Evolutionary conservation across 176 grass and related monocot genomes (phyloP).

Genomic region (Poa annua): DNA sequence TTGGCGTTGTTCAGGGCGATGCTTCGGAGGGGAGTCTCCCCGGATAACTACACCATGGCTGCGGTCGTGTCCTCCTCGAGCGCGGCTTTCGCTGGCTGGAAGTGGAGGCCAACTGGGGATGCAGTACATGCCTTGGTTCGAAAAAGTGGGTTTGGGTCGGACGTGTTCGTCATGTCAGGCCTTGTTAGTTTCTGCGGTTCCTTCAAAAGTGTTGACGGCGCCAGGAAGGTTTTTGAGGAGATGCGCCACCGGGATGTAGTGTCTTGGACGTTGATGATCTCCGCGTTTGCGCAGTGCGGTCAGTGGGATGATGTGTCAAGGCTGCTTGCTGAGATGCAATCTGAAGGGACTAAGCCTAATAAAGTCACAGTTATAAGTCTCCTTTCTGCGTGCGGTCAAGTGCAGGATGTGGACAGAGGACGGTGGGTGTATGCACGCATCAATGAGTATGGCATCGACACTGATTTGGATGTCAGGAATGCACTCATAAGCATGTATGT

Average conservation of each 20-base stretch:
- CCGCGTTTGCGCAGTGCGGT: conserved; percentile 51
- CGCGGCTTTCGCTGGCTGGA: conserved; percentile 21
- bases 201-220: conserved; percentile 40
- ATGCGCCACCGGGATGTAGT: conserved; percentile 77
- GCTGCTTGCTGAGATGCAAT: conserved; percentile 68
- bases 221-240: conserved; percentile 67
- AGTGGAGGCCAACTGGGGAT: conserved; percentile 35
- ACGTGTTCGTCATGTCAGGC: conserved; percentile 76
- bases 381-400: conserved; percentile 62
- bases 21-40: conserved; percentile 36
- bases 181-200: conserved; percentile 54
- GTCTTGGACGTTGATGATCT: conserved; percentile 84
- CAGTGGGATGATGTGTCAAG: conserved; percentile 51
- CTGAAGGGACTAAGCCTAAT: conserved; percentile 55
- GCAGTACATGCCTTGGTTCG: conserved; percentile 51
- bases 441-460: conserved; percentile 51
- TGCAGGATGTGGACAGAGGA: conserved; percentile 45
- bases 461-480: conserved; percentile 60
- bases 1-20: conserved; percentile 56
- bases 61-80: conserved; percentile 56
- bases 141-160: conserved; percentile 56
- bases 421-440: conserved; percentile 62
- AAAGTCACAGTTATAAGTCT: conserved; percentile 67
- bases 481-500: conserved; percentile 67
- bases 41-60: conserved; percentile 67